A percentile compares a stretch with the other conserved stretches of the same genome.
phyloP scores from a whole-genome alignment of 441 rosid species.

The Metrosideros polymorpha region DNA sequence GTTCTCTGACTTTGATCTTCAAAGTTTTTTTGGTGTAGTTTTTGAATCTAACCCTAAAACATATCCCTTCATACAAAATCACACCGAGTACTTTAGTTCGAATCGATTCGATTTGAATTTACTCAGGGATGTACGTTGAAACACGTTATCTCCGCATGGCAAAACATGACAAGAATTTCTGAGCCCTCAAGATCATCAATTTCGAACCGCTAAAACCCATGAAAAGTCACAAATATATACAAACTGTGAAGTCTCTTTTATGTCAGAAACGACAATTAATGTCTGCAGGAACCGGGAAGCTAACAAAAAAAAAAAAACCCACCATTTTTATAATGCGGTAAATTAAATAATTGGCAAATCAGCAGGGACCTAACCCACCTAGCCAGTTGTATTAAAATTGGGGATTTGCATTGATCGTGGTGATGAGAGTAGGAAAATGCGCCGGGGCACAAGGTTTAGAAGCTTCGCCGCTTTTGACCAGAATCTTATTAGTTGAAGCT shows the following conservation, averaged over 20 bases:
- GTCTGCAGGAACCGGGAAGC: not conserved
- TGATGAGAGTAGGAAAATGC: not conserved
- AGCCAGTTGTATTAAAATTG: not conserved
- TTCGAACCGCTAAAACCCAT: not conserved
- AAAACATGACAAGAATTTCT: constrained; percentile 29
- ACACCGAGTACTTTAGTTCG: too few relatives aligned
- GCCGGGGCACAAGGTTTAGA: constrained; percentile 28
- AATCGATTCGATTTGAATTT: too few relatives aligned
- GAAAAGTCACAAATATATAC: not conserved
- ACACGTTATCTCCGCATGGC: constrained; percentile 16
- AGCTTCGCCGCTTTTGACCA: constrained; percentile 26
- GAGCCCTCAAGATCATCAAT: not conserved
- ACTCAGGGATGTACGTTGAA: too few relatives aligned
- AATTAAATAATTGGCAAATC: not conserved
- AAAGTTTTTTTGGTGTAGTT: not conserved
- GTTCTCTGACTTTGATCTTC: not conserved
- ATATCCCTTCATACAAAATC: not conserved
- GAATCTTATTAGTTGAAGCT: constrained; percentile 14
- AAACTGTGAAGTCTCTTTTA: not conserved
- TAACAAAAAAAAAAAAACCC: not conserved
- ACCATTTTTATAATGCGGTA: not conserved
- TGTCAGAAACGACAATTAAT: not conserved
- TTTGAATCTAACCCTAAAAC: not conserved
- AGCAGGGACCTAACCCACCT: not conserved
- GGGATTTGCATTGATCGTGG: not conserved